Percentiles rank a stretch among this genome's conserved stretches.
Evolutionary conservation across 2,329 filamentous ascomycete genomes (phyloP).

Genomic region (Graphilbum sp.): DNA sequence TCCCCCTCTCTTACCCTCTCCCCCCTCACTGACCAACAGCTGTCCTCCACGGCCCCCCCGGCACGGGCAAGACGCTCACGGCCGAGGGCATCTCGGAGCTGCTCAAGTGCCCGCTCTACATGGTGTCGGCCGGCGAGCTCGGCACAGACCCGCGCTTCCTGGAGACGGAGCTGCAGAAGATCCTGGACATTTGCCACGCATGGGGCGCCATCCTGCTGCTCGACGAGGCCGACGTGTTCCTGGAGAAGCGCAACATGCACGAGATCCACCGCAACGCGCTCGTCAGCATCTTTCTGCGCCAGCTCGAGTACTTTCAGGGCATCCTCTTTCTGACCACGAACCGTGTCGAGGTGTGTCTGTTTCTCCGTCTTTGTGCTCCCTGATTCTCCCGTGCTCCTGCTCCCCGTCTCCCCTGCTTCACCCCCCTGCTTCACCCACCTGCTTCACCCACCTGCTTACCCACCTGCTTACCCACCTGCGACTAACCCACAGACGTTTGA

Average conservation of each 20-base stretch:
- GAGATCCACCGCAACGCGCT: constrained; percentile 32
- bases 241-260: constrained; percentile 26
- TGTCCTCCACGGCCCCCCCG: constrained; percentile 59
- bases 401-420: neutral
- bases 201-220: constrained; percentile 35
- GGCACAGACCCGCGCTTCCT: constrained; percentile 25
- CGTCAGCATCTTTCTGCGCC: constrained; percentile 63
- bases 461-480: no score
- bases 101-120: constrained; percentile 25
- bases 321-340: constrained; percentile 86
- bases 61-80: constrained; percentile 30
- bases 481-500: constrained; percentile 44
- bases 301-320: constrained; percentile 84
- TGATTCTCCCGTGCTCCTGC: no score
- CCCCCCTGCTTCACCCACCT: neutral
- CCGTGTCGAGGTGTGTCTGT: constrained; percentile 43
- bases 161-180: constrained; percentile 28
- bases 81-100: constrained; percentile 24
- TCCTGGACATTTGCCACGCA: constrained; percentile 29
- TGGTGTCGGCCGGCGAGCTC: constrained; percentile 40
- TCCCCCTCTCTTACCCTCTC: neutral
- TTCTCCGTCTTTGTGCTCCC: neutral
- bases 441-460: no score
- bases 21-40: constrained; percentile 17
- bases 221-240: constrained; percentile 37